Conservation (phyloP, 345 rosid genomes). For the Arabidopsis arenosa region DNA sequence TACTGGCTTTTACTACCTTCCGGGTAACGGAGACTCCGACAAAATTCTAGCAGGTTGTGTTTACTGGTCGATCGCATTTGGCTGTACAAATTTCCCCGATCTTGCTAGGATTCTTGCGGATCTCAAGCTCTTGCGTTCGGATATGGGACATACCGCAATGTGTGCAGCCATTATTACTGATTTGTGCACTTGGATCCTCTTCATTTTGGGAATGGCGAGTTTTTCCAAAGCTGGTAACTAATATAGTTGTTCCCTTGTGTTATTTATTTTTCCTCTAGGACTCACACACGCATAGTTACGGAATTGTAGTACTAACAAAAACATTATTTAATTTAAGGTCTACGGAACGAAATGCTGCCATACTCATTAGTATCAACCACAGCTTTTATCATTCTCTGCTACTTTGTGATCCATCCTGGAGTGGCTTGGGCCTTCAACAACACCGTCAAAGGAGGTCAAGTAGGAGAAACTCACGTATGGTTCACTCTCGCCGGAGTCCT, state of each 20-base stretch:
- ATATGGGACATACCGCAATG: slow-evolving; percentile 58
- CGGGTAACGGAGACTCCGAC: slow-evolving; percentile 10
- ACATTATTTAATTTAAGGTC: slow-evolving; percentile 11
- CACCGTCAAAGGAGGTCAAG: slow-evolving; percentile 41
- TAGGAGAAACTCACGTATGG: slow-evolving; percentile 51
- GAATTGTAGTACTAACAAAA: neutral
- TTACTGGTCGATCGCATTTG: slow-evolving; percentile 58
- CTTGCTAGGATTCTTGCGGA: slow-evolving; percentile 61
- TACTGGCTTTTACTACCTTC: slow-evolving; percentile 41
- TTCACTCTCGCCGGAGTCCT: slow-evolving; percentile 53
- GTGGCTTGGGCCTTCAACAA: slow-evolving; percentile 47
- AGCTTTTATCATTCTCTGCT: slow-evolving; percentile 43
- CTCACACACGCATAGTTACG: neutral
- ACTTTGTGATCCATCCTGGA: slow-evolving; percentile 51
- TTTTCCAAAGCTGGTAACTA: slow-evolving; percentile 24
- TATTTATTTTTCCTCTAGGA: neutral
- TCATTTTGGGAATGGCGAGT: slow-evolving; percentile 37
- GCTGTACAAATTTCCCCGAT: slow-evolving; percentile 67
- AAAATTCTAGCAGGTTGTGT: slow-evolving; percentile 40
- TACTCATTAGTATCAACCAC: slow-evolving; percentile 30
- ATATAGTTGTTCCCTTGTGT: neutral
- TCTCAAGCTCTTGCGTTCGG: slow-evolving; percentile 69
- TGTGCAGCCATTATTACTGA: slow-evolving; percentile 58
- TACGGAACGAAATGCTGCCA: neutral
- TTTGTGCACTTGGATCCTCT: slow-evolving; percentile 57